Percentiles rank a stretch among this genome's conserved stretches.
phyloP scores from a whole-genome alignment of 495 filamentous ascomycete genomes.

The Neurospora sp. region DNA sequence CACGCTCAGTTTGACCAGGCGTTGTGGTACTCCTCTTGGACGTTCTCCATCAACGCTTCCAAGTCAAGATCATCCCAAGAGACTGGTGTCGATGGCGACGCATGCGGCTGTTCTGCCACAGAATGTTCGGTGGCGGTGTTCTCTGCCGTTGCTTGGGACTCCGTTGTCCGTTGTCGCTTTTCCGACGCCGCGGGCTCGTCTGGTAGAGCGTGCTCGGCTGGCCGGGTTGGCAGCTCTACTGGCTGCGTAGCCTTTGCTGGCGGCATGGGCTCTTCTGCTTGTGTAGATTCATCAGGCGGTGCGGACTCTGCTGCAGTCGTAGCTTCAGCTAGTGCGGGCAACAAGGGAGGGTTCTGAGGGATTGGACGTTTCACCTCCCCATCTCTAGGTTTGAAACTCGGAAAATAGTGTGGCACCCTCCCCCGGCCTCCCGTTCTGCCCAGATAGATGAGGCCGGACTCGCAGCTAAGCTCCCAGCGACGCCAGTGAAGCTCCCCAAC shows the following conservation, averaged over 20 bases:
- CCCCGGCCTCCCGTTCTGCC: not conserved
- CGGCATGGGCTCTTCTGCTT: not conserved
- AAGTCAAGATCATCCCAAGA: not conserved
- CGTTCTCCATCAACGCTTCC: not conserved
- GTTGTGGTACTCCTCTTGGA: not conserved
- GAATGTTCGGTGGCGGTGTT: not conserved
- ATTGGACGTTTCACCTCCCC: not conserved
- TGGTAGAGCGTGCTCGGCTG: not conserved
- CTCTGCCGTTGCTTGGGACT: not conserved
- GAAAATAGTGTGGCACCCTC: not conserved
- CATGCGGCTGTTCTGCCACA: not conserved
- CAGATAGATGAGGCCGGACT: not conserved
- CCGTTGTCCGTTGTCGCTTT: not conserved
- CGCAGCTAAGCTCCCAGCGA: not conserved
- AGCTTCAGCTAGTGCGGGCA: not conserved
- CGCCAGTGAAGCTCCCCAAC: not conserved
- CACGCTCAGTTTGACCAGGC: not conserved
- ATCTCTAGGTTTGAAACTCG: not conserved
- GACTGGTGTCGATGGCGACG: not conserved
- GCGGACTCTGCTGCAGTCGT: not conserved
- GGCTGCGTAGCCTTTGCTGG: not conserved
- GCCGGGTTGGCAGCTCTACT: not conserved
- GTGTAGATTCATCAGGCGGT: not conserved
- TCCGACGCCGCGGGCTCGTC: not conserved
- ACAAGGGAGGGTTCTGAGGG: not conserved